phyloP scores from a whole-genome alignment of 2,329 filamentous ascomycete species.

The Magnaporthiopsis rhizophila region DNA sequence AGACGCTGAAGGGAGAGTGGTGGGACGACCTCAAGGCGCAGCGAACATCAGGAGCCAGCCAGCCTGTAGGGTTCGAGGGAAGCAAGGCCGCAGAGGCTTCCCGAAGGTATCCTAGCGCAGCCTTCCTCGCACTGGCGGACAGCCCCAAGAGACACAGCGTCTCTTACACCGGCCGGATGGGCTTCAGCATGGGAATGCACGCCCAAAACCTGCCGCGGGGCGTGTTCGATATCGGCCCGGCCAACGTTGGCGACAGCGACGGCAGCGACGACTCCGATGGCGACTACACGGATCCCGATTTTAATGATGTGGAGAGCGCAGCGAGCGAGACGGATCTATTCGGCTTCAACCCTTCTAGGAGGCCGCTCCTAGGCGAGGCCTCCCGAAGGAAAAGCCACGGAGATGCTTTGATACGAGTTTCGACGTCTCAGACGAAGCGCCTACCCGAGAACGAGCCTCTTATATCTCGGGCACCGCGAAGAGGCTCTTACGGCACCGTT shows the following conservation, averaged over 20 bases:
- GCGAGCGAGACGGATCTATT: conserved; percentile 34
- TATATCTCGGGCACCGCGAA: background rate
- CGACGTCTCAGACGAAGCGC: background rate
- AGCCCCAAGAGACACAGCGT: conserved; percentile 43
- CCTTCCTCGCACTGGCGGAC: background rate
- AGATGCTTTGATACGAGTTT: background rate
- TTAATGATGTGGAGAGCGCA: conserved; percentile 29
- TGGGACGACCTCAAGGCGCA: conserved; percentile 62
- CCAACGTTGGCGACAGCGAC: conserved; percentile 18
- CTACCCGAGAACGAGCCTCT: conserved; percentile 2
- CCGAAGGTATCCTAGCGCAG: conserved; percentile 36
- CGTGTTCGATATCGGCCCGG: conserved; percentile 35
- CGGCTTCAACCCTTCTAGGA: conserved; percentile 22
- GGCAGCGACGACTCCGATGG: conserved; percentile 7
- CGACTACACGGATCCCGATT: conserved; percentile 20
- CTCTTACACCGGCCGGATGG: conserved; percentile 43
- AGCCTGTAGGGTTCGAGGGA: background rate
- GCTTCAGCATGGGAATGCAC: conserved; percentile 64
- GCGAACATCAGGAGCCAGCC: background rate
- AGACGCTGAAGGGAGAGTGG: conserved; percentile 67
- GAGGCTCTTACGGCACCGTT: background rate
- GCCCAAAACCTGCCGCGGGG: conserved; percentile 63
- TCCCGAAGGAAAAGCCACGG: conserved; percentile 32
- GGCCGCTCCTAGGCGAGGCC: conserved; percentile 17
- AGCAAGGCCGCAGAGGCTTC: background rate